A percentile compares a stretch with the other conserved stretches of the same genome.
Conservation (phyloP, 2,329 filamentous ascomycete genomes). For the Neurospora sp. region DNA sequence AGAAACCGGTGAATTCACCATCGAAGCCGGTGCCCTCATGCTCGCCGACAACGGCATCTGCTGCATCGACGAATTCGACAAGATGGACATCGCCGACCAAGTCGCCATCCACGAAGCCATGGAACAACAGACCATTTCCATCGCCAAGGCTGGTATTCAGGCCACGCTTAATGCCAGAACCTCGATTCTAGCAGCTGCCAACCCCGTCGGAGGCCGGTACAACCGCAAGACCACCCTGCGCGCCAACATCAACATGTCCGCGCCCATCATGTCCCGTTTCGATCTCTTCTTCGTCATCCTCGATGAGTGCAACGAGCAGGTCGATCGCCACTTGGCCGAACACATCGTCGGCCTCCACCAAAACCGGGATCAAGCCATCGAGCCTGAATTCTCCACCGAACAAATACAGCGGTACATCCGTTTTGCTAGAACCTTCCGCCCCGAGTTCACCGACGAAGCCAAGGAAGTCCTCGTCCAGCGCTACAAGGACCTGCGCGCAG, state of each 20-base stretch:
- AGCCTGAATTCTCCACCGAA: slow-evolving; percentile 91
- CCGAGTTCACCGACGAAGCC: slow-evolving; percentile 81
- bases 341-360: slow-evolving; percentile 95
- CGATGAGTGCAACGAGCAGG: slow-evolving; percentile 87
- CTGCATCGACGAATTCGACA: slow-evolving; percentile 98
- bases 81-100: slow-evolving; percentile 96
- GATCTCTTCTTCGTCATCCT: slow-evolving; percentile 97
- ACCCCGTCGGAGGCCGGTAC: slow-evolving; percentile 92
- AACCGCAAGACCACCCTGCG: slow-evolving; percentile 91
- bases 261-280: slow-evolving; percentile 98
- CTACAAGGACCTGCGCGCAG: slow-evolving; percentile 89
- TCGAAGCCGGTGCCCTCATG: slow-evolving; percentile 97
- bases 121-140: slow-evolving; percentile 99
- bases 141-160: slow-evolving; percentile 96
- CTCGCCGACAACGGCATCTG: slow-evolving; percentile 94
- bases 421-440: slow-evolving; percentile 89
- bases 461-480: slow-evolving; percentile 77
- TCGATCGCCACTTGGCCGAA: slow-evolving; percentile 83
- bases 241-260: slow-evolving; percentile 96
- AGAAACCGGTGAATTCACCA: slow-evolving; percentile 97
- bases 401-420: slow-evolving; percentile 95
- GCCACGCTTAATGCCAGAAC: slow-evolving; percentile 94
- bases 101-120: slow-evolving; percentile 99
- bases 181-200: slow-evolving; percentile 89
- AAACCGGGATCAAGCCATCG: slow-evolving; percentile 79